Evolutionary conservation across 495 filamentous ascomycete genomes (phyloP).

Genomic region (Trichocladium antarcticum): DNA sequence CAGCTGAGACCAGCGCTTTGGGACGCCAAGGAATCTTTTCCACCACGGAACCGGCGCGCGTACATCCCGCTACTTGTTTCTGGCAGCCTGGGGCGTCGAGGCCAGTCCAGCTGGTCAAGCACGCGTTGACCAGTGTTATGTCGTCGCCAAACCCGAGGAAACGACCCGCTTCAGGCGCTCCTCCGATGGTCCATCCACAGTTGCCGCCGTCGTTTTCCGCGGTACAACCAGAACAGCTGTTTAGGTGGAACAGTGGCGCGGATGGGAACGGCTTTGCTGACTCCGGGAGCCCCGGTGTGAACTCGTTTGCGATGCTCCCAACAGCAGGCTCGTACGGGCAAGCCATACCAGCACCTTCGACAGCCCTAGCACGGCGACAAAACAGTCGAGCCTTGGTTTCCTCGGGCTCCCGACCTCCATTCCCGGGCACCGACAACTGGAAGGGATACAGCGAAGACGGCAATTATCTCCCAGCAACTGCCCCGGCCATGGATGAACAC

Average conservation of each 20-base stretch:
- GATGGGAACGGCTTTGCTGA: conserved; percentile 29
- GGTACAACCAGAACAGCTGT: conserved; percentile 31
- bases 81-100: conserved; percentile 1
- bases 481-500: conserved; percentile 40
- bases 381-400: conserved; percentile 52
- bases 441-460: conserved; percentile 40
- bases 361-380: conserved; percentile 53
- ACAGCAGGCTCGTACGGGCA: conserved; percentile 34
- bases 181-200: conserved; percentile 44
- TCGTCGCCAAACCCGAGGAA: conserved; percentile 51
- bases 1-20: not conserved
- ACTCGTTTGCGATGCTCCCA: conserved; percentile 36
- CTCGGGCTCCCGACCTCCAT: conserved; percentile 26
- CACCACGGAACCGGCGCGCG: not conserved
- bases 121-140: conserved; percentile 32
- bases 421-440: conserved; percentile 38
- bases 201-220: conserved; percentile 33
- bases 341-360: conserved; percentile 39
- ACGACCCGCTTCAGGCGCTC: conserved; percentile 60
- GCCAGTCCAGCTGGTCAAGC: conserved; percentile 5
- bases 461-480: conserved; percentile 25
- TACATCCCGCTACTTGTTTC: not conserved
- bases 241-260: conserved; percentile 29
- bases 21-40: not conserved
- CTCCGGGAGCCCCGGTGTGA: conserved; percentile 22